phyloP scores from a whole-genome alignment of 768 basidiomycete species.

The Tephrocybe rancida region DNA sequence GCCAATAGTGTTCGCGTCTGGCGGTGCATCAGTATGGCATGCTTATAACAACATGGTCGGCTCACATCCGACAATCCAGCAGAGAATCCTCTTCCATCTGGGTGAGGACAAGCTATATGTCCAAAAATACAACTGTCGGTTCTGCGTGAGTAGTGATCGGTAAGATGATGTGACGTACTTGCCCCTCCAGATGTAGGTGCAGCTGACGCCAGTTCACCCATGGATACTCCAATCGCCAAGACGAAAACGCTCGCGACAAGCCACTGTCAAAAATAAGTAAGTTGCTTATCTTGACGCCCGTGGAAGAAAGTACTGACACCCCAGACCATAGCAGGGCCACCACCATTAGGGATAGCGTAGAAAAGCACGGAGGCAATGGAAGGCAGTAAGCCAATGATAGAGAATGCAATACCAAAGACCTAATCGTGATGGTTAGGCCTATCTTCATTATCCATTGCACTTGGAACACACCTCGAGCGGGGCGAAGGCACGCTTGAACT shows the following conservation, averaged over 20 bases:
- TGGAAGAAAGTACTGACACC: conserved; percentile 44
- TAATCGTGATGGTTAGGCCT: conserved; percentile 21
- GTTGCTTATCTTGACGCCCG: not conserved
- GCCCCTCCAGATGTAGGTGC: conserved; percentile 77
- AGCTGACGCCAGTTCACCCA: conserved; percentile 72
- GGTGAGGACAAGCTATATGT: conserved; percentile 60
- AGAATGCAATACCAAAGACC: conserved; percentile 74
- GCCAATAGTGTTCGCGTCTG: conserved; percentile 52
- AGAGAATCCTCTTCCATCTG: conserved; percentile 59
- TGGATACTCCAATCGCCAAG: conserved; percentile 60
- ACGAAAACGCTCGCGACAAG: conserved; percentile 65
- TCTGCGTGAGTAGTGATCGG: not conserved
- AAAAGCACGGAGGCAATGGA: conserved; percentile 62
- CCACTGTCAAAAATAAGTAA: conserved; percentile 47
- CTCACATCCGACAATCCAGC: conserved; percentile 71
- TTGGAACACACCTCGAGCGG: conserved; percentile 43
- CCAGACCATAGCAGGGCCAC: conserved; percentile 74
- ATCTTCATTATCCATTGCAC: not conserved
- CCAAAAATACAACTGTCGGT: conserved; percentile 63
- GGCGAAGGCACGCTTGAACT: conserved; percentile 57
- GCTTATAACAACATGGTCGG: not conserved
- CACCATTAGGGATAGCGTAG: conserved; percentile 71
- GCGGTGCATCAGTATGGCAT: not conserved
- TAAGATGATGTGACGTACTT: not conserved
- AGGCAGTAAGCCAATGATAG: conserved; percentile 66